Conservation (phyloP, 805 yeast species). For the Pichia phayaonensis region DNA sequence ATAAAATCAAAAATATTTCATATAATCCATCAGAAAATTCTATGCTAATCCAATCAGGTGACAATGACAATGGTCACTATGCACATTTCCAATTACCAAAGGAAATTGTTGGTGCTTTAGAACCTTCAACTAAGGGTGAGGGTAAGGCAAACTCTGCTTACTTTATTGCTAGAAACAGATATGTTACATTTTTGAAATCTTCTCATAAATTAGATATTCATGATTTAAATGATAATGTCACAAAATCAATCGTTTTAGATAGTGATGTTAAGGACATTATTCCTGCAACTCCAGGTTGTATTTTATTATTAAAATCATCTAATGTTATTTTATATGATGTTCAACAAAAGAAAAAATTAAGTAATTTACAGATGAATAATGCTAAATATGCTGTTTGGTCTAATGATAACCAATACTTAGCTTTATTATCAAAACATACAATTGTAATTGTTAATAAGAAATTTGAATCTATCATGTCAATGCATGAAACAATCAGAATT, state of each 20-base stretch:
- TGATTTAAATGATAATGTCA: slow-evolving; percentile 72
- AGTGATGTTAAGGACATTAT: slow-evolving; percentile 61
- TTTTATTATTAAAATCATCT: slow-evolving; percentile 64
- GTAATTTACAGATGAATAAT: slow-evolving; percentile 61
- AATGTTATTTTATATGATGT: slow-evolving; percentile 81
- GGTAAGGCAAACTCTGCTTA: slow-evolving; percentile 83
- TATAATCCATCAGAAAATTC: slow-evolving; percentile 92
- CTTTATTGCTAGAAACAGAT: slow-evolving; percentile 92
- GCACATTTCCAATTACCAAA: slow-evolving; percentile 74
- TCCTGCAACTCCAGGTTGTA: slow-evolving; percentile 74
- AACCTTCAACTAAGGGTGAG: slow-evolving; percentile 70
- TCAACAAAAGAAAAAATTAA: slow-evolving; percentile 77
- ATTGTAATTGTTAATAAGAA: slow-evolving; percentile 80
- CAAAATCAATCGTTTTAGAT: slow-evolving; percentile 73
- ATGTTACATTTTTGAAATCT: slow-evolving; percentile 66
- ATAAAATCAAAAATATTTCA: slow-evolving; percentile 73
- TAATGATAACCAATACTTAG: slow-evolving; percentile 76
- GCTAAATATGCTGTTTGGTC: slow-evolving; percentile 91
- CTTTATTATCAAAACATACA: slow-evolving; percentile 85
- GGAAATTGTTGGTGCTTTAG: slow-evolving; percentile 88
- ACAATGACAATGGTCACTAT: slow-evolving; percentile 57
- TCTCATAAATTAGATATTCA: slow-evolving; percentile 68
- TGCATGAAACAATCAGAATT: slow-evolving; percentile 95
- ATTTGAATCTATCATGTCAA: slow-evolving; percentile 67
- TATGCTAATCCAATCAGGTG: slow-evolving; percentile 73